phyloP scores from a whole-genome alignment of 257 asterid species.

The Vinca minor region DNA sequence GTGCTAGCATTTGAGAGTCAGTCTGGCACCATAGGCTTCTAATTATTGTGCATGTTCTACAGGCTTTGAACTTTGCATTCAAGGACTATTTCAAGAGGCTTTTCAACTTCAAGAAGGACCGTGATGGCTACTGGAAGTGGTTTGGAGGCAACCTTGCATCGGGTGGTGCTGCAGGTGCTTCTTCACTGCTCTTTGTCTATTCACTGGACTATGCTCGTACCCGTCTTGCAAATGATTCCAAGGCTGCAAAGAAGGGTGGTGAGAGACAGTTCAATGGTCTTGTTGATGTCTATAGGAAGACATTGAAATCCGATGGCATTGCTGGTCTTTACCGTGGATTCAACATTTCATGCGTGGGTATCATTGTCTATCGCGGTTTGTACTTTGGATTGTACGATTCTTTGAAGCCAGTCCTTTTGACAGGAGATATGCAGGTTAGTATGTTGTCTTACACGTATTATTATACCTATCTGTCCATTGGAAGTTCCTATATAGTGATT shows the following conservation, averaged over 20 bases:
- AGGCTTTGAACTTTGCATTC: conserved; percentile 93
- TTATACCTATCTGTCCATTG: neutral
- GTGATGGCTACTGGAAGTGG: conserved; percentile 97
- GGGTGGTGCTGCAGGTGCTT: conserved; percentile 97
- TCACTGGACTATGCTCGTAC: conserved; percentile 93
- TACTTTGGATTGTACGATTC: conserved; percentile 86
- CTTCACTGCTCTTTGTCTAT: conserved; percentile 74
- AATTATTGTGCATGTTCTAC: conserved; percentile 6
- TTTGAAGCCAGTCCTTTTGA: conserved; percentile 70
- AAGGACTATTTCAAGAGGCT: conserved; percentile 88
- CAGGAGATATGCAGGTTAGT: conserved; percentile 67
- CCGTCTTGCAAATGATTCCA: conserved; percentile 84
- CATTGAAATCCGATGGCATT: conserved; percentile 60
- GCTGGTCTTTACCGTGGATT: conserved; percentile 94
- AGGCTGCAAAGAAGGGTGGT: conserved; percentile 90
- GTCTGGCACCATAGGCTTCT: conserved; percentile 12
- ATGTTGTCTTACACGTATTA: neutral
- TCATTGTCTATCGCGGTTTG: conserved; percentile 78
- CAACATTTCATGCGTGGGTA: conserved; percentile 86
- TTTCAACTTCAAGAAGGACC: conserved; percentile 78
- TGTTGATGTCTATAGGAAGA: conserved; percentile 73
- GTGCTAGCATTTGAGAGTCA: neutral
- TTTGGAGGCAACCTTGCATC: conserved; percentile 87
- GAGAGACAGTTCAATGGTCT: conserved; percentile 84
- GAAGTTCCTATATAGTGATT: neutral